Conservation (phyloP, 805 yeast genomes). For the Kodamaea jinghongensis region DNA sequence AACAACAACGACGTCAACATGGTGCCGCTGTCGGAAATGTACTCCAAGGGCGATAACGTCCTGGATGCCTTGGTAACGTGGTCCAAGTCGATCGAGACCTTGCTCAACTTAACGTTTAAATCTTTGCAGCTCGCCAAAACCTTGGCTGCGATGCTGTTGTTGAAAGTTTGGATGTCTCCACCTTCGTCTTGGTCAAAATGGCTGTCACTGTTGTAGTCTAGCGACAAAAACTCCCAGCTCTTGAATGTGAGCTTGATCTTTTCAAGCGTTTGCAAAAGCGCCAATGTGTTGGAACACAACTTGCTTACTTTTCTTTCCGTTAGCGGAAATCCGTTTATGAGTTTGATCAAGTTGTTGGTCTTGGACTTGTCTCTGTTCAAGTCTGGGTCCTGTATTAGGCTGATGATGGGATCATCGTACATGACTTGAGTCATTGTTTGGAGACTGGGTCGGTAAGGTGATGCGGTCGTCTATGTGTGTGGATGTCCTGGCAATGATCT, state of each 20-base stretch:
- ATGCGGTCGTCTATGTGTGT: neutral
- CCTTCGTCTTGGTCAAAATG: slow-evolving; percentile 26
- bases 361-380: slow-evolving; percentile 42
- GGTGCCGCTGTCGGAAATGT: slow-evolving; percentile 53
- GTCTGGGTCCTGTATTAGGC: slow-evolving; percentile 47
- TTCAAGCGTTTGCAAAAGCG: slow-evolving; percentile 49
- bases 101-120: slow-evolving; percentile 39
- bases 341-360: slow-evolving; percentile 36
- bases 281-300: slow-evolving; percentile 47
- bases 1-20: slow-evolving; percentile 44
- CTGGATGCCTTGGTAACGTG: slow-evolving; percentile 43
- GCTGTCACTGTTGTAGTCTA: slow-evolving; percentile 46
- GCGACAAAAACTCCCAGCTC: slow-evolving; percentile 55
- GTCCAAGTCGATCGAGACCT: slow-evolving; percentile 46
- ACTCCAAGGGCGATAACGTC: slow-evolving; percentile 42
- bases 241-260: slow-evolving; percentile 44
- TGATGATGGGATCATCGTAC: slow-evolving; percentile 49
- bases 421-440: slow-evolving; percentile 9
- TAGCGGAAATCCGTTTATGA: slow-evolving; percentile 44
- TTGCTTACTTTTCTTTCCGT: slow-evolving; percentile 44
- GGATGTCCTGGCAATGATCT: neutral
- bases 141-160: slow-evolving; percentile 51
- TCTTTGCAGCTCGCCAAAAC: slow-evolving; percentile 52
- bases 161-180: slow-evolving; percentile 35
- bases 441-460: neutral